Base-by-base conservation (phyloP, 257 asterid genomes). In the Parsonsia alboflavescens region DNA sequence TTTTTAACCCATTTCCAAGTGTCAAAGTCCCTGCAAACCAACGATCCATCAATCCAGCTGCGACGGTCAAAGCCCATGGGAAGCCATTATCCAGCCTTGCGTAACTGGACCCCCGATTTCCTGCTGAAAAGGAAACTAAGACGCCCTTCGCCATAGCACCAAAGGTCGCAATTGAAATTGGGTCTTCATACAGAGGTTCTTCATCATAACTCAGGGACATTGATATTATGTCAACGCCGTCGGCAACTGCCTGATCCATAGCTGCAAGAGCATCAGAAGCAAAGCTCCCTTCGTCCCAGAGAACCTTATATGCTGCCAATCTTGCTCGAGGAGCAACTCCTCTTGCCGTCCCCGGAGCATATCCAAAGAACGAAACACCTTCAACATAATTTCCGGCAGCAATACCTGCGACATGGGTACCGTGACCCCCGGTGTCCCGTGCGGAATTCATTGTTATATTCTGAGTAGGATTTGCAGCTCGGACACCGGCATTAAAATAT, bases 111-210 rank as follows among this genome's bases (percentile, higher is more conserved):
- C 69, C 78, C 45, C 88, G 73, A 64, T 86, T 90, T 53, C 93
- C 93, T 0, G 91, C 93, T 0, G 96, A 88, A 17, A 83, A 70
- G 2, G 92, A 88, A 56, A 90, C 96, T 5, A 90, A 78, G 4
- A 90, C 70, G 0, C 90, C 93, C 48, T 79, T 90, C 65, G 82
- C 89, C 88, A 79, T 81, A 6, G 96, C 93, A 10, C 90, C 89
- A 41, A 88, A 88, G 1, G 89, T 75, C 4, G 90, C 92, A 26
- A 90, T 88, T 8, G 93, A 84, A 10, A 89, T 19, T 0, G 89
- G 96, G 53, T 86, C 84, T 71, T 86, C 87, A 45, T 79, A 86
- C 73, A 85, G 66, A 52, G 79, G 81, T 2, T 53, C 54, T 1
- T 48, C 10, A 2, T 77, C 74, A 70, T 73, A 85, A 24, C 91